Base-by-base conservation (phyloP, 2,329 filamentous ascomycete genomes). In the Neopestalotiopsis sp. region DNA sequence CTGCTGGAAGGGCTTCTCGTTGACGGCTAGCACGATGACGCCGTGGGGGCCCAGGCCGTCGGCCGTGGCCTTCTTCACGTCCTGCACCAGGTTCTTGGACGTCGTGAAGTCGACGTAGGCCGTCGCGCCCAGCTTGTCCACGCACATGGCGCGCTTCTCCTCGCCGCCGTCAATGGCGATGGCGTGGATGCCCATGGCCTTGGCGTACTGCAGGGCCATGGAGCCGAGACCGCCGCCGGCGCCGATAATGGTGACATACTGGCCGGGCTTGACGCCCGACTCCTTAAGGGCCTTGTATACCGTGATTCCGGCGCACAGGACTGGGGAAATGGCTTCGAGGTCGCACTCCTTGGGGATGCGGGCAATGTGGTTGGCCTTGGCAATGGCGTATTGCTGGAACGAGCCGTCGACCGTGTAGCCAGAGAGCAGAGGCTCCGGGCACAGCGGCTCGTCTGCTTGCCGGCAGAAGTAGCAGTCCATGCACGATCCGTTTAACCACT, bases 1-100 rank as follows among this genome's bases (percentile, higher is more conserved):
- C 84, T 98, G 95, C 84, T 97, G 94, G 90, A 98, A 98, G 67
- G 95, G 95, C 85, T 92, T 94, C 88, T 98, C 95, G 75, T 86
- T 89, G 66, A 94, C 94, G 71, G 95, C 95, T 70, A 98, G 89
- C 59, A 98, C 86, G 73, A 98, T 86, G 71, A 95, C 94, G 52
- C 94, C 95, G 76, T 97, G 92, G 4, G 95, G 94, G 66, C 95
- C 95, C 17, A 94, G 87, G 24, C 93, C 93, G 75, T 95, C 94
- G 34, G 89, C 83, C 1, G 94, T 97, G 34, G 91, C 91, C 61
- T 89, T 90, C 84, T 94, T 93, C 72, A 98, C 95, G 73, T 97
- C 94, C 74, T 89, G 89, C 74, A 97, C 92, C 32, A 98, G 81
- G 82, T 97, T 91, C 81, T 91, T 89, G 78, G 89, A 90, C 69